These are phyloP conservation scores for Paratinospora sagittata DNA, from an alignment of 164 flowering plant genomes.

Conservation along the genomic window DNA sequence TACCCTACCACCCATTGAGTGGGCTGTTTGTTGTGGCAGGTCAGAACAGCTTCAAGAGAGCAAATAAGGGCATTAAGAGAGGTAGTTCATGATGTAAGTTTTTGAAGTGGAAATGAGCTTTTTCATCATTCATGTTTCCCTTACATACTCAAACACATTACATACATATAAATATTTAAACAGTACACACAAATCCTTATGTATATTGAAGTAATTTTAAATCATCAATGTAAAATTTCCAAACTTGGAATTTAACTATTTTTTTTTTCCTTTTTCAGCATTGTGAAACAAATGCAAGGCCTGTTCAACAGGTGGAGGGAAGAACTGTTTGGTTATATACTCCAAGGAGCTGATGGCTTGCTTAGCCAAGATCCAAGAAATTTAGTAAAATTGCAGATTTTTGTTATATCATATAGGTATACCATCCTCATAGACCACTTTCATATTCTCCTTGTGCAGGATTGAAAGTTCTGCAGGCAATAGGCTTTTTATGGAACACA, in stretches of 20 bases:
- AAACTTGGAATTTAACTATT: too few relatives aligned
- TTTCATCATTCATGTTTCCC: not conserved
- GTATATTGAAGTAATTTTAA: too few relatives aligned
- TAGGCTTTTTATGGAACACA: too few relatives aligned
- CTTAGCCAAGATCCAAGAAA: not conserved
- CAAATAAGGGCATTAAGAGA: constrained; percentile 47
- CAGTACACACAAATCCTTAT: too few relatives aligned
- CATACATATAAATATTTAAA: too few relatives aligned
- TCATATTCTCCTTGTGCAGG: not conserved
- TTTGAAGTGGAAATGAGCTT: not conserved
- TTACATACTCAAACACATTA: too few relatives aligned
- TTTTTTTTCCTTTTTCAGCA: constrained; percentile 27
- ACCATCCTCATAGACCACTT: too few relatives aligned
- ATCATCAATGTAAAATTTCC: too few relatives aligned
- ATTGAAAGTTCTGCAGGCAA: not conserved
- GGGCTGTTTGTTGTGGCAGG: constrained; percentile 23
- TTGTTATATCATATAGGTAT: too few relatives aligned
- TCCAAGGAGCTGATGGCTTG: constrained; percentile 17
- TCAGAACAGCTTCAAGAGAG: constrained; percentile 59
- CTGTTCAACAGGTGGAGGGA: constrained; percentile 29
- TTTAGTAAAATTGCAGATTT: not conserved
- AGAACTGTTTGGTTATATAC: constrained; percentile 28
- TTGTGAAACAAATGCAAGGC: constrained; percentile 48
- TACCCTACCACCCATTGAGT: not conserved
- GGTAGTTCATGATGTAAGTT: constrained; percentile 60